Evolutionary conservation across 2,329 filamentous ascomycete species (phyloP).

Genomic region (Amesomyces nigricolor): DNA sequence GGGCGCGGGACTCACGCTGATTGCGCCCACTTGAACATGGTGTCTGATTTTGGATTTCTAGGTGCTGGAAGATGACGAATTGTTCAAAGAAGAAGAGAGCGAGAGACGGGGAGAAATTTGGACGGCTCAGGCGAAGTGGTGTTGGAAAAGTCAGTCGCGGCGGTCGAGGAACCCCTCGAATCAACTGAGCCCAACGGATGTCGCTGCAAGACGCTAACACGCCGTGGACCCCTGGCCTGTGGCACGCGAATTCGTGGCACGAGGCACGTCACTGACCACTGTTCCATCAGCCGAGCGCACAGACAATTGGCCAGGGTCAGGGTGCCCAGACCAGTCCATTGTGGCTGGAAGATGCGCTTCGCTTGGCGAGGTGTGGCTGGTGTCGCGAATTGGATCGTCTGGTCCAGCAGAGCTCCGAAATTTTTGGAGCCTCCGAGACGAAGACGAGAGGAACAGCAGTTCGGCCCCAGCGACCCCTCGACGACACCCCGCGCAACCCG

Average conservation of each 20-base stretch:
- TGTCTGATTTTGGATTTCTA: slow-evolving; percentile 27
- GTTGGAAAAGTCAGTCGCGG: slow-evolving; percentile 20
- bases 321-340: not conserved
- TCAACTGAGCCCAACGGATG: slow-evolving; percentile 11
- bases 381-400: not conserved
- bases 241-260: not conserved
- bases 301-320: not conserved
- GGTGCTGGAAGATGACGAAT: not conserved
- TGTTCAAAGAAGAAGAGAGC: not conserved
- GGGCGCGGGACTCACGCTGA: slow-evolving; percentile 46
- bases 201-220: slow-evolving; percentile 8
- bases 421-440: slow-evolving; percentile 8
- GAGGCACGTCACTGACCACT: slow-evolving; percentile 16
- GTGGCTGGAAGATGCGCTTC: not conserved
- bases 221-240: not conserved
- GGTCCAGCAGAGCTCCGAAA: slow-evolving; percentile 10
- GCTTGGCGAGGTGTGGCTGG: slow-evolving; percentile 13
- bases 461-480: not conserved
- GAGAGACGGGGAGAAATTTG: not conserved
- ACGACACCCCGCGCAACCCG: not conserved
- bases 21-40: slow-evolving; percentile 95
- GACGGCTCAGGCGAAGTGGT: slow-evolving; percentile 1
- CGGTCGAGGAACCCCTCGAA: slow-evolving; percentile 18
- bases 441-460: not conserved
- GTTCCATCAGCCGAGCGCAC: not conserved